phyloP scores from a whole-genome alignment of 2,329 filamentous ascomycete species.

The Aspergillus spinulosporus region DNA sequence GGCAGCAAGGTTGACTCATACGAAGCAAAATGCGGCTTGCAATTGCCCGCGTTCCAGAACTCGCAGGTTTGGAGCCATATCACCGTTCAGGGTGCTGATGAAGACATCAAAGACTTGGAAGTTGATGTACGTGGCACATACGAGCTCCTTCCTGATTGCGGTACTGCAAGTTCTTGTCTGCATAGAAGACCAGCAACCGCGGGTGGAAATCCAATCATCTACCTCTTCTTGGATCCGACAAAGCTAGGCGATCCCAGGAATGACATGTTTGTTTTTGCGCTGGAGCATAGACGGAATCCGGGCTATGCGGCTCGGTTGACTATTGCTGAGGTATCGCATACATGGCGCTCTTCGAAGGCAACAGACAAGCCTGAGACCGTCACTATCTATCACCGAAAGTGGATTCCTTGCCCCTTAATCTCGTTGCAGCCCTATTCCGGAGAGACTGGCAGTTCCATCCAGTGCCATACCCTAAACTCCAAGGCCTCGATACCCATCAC shows the following conservation, averaged over 20 bases:
- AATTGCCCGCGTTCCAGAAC: conserved; percentile 37
- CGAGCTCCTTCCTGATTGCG: conserved; percentile 55
- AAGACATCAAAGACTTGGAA: conserved; percentile 32
- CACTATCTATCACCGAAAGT: conserved; percentile 34
- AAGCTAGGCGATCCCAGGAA: conserved; percentile 47
- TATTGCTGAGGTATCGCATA: conserved; percentile 48
- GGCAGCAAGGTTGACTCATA: conserved; percentile 39
- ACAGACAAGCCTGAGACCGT: conserved; percentile 21
- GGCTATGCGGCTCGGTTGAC: conserved; percentile 49
- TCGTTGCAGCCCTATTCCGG: conserved; percentile 23
- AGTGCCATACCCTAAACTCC: conserved; percentile 24
- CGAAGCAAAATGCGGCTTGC: conserved; percentile 43
- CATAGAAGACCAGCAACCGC: conserved; percentile 47
- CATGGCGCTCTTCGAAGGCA: conserved; percentile 45
- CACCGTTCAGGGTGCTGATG: conserved; percentile 37
- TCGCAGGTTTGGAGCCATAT: conserved; percentile 50
- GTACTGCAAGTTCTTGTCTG: conserved; percentile 56
- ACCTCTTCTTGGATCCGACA: conserved; percentile 60
- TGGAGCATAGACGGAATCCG: conserved; percentile 47
- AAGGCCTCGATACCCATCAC: conserved; percentile 18
- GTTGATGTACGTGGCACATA: conserved; percentile 54
- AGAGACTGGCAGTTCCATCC: conserved; percentile 20
- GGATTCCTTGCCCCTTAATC: conserved; percentile 25
- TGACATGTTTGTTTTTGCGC: conserved; percentile 60
- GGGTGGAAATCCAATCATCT: conserved; percentile 40